These are phyloP conservation scores for Pulicaria dysenterica DNA, from an alignment of 129 eudicot genomes.

Conservation along the genomic window DNA sequence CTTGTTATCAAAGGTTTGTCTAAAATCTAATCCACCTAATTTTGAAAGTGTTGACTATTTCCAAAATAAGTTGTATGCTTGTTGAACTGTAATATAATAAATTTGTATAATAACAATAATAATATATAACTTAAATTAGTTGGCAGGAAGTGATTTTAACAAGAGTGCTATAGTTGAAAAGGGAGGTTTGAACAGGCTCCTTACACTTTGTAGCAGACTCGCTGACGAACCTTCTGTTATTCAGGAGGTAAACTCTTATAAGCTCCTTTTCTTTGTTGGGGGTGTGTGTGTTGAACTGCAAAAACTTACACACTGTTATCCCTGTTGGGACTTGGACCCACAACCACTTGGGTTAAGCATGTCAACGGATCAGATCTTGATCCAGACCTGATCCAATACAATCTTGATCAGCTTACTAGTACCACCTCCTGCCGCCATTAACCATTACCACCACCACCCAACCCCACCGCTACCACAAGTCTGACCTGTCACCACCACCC, in stretches of 20 bases:
- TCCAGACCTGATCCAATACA: too few relatives aligned
- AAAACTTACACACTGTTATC: too few relatives aligned
- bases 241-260: slow-evolving; percentile 67
- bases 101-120: not conserved
- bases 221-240: slow-evolving; percentile 79
- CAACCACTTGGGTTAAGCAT: too few relatives aligned
- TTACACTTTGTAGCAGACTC: slow-evolving; percentile 71
- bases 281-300: too few relatives aligned
- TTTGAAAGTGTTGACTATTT: not conserved
- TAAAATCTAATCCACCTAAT: not conserved
- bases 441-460: too few relatives aligned
- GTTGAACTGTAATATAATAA: slow-evolving; percentile 25
- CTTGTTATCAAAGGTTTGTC: slow-evolving; percentile 70
- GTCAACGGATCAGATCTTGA: too few relatives aligned
- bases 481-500: too few relatives aligned
- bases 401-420: too few relatives aligned
- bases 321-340: too few relatives aligned
- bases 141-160: slow-evolving; percentile 94
- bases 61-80: not conserved
- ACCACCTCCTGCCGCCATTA: too few relatives aligned
- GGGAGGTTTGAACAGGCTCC: slow-evolving; percentile 74
- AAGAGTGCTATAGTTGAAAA: slow-evolving; percentile 79
- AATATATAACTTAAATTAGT: slow-evolving; percentile 38
- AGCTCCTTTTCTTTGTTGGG: too few relatives aligned
- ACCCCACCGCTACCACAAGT: too few relatives aligned